Evolutionary conservation across 805 yeast species (phyloP), one percentile per base, ranked within the genome.

Genomic region (Teunomyces lycoperdinae): DNA sequence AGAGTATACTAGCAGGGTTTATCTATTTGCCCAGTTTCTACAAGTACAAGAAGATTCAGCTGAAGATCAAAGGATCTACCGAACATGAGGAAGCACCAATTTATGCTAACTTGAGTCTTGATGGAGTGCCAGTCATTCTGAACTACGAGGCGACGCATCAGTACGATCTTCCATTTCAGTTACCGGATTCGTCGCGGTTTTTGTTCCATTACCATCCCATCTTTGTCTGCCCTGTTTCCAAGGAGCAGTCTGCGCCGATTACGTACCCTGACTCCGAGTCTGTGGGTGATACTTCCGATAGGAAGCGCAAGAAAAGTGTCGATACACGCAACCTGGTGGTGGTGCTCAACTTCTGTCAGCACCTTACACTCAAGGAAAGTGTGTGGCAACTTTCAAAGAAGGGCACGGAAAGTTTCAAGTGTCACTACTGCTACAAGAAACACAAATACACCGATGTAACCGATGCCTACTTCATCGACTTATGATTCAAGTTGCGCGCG

Each of bases 401-500:
- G 44, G 76, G 76, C 0, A 56, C 66, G 1, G 77, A 73, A 32
- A 51, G 58, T 9, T 73, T 73, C 58, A 71, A 71, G 52, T 73
- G 77, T 49, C 77, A 72, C 53, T 73, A 73, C 54, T 73, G 77
- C 54, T 73, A 73, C 50, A 71, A 71, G 62, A 70, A 69, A 49
- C 77, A 72, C 55, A 66, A 64, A 50, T 61, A 67, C 31, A 54
- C 61, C 39, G 76, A 72, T 43, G 71, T 70, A 5, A 61, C 64
- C 24, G 74, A 72, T 35, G 77, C 70, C 1, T 71, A 63, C 53
- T 71, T 73, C 50, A 70, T 73, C 32, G 77, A 72, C 51, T 52
- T 62, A 44, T 62, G 30, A 41, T 35, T 8, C 24, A 10, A 14
- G 32, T 16, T n/a, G 34, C 16, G 43, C 27, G 43, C 32, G 24